These are phyloP conservation scores for Bolboschoenoplectus hybrid DNA, from an alignment of 202 grass and related monocot species.

Conservation along the genomic window DNA sequence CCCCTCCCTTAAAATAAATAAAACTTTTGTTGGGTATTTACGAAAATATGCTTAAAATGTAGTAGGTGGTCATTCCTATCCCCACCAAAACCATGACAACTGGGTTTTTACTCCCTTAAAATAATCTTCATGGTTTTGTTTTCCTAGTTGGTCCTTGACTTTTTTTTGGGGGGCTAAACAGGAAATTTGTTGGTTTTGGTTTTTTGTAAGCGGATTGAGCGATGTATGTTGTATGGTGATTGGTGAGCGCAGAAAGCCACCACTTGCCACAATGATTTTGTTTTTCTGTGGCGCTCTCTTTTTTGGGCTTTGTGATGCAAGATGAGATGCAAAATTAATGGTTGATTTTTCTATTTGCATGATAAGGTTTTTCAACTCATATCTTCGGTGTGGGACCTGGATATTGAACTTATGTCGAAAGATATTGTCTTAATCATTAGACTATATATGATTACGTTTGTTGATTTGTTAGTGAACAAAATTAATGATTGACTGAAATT, in stretches of 20 bases:
- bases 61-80: conserved; percentile 38
- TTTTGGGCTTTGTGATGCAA: background rate
- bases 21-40: background rate
- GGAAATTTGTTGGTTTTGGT: conserved; percentile 32
- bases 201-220: conserved; percentile 23
- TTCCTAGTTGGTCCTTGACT: conserved; percentile 25
- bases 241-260: background rate
- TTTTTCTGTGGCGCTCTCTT: background rate
- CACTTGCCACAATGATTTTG: conserved; percentile 9
- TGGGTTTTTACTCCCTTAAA: background rate
- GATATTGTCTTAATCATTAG: background rate
- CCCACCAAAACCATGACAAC: conserved; percentile 39
- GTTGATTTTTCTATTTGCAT: background rate
- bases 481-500: background rate
- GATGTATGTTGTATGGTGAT: background rate
- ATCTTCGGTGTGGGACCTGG: background rate
- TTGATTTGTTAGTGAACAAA: background rate
- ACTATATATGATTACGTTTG: too few species aligned
- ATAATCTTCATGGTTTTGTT: background rate
- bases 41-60: background rate
- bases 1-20: background rate
- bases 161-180: conserved; percentile 21
- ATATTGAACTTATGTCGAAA: background rate
- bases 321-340: background rate
- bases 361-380: background rate